These are phyloP conservation scores for Wallemia ichthyophaga DNA, from an alignment of 1,284 basidiomycete species.

Conservation along the genomic window DNA sequence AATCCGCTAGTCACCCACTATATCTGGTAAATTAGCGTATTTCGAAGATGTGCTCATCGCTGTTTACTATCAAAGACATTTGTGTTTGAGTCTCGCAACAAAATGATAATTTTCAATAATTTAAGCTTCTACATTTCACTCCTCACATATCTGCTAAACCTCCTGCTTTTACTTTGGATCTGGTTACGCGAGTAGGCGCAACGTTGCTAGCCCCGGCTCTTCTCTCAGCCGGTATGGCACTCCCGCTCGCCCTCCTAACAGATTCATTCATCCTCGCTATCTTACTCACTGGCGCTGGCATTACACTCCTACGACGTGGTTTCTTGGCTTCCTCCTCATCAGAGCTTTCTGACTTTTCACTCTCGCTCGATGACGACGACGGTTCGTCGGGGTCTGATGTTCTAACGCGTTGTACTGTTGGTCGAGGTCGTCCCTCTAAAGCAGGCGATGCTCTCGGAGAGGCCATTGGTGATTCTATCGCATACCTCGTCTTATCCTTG, in stretches of 20 bases:
- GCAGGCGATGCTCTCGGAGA: not conserved
- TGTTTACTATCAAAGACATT: not conserved
- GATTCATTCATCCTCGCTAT: not conserved
- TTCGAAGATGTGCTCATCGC: conserved; percentile 20
- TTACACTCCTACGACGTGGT: not conserved
- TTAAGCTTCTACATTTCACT: too few relatives aligned
- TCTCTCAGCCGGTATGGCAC: not conserved
- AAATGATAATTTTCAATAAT: too few relatives aligned
- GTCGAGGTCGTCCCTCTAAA: not conserved
- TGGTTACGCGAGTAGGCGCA: not conserved
- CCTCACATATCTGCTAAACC: not conserved
- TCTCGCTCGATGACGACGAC: not conserved
- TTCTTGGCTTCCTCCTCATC: not conserved
- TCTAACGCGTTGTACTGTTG: not conserved
- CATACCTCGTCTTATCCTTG: not conserved
- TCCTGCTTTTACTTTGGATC: not conserved
- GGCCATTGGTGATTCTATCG: not conserved
- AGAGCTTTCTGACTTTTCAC: not conserved
- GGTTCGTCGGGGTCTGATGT: not conserved
- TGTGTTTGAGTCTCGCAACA: too few relatives aligned
- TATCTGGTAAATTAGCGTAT: conserved; percentile 65
- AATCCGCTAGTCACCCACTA: conserved; percentile 25
- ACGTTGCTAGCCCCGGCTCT: not conserved
- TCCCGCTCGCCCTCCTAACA: not conserved
- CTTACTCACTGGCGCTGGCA: not conserved